Evolutionary conservation across 2,329 filamentous ascomycete genomes (phyloP), one percentile per base, ranked within the genome.

Genomic region (Pseudogymnoascus sp.): DNA sequence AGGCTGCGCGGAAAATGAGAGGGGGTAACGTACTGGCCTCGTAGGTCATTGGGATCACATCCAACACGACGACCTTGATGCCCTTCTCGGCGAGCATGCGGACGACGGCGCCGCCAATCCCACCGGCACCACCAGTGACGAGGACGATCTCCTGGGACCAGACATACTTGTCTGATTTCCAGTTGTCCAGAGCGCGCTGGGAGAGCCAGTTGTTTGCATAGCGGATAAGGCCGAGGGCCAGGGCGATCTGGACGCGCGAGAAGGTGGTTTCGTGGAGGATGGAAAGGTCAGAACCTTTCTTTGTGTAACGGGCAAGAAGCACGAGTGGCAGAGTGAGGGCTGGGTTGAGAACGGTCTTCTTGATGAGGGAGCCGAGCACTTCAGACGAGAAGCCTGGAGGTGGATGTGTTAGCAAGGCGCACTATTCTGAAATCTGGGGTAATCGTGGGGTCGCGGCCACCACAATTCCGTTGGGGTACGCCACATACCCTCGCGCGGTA

Each of bases 61-160:
- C 90, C 37, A 93, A 73, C 2, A 92, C 86, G 0, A 87, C 87
- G 35, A 92, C 87, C 67, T 84, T 89, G 68, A 89, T 79, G 1
- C 83, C 84, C 65, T 76, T 78, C 72, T 86, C 83, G 0, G 84
- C 86, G n/a, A 95, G 78, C 61, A 87, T 73, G 66, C 81, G 79
- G 12, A 89, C 88, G 2, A 91, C 80, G 38, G 82, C 76, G 19
- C 82, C 84, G 12, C 90, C 90, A 70, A 93, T 91, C 0, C 90
- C 90, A 63, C 84, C 84, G 43, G 87, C 85, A 6, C 90, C 90
- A 6, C 90, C 89, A 0, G 90, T 93, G 19, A 93, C 81, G 46
- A 92, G 78, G 2, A 90, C 86, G 60, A 92, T 80, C 76, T 92
- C 89, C 61, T 80, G 81, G 22, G 79, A 76, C 87, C 89, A 91